phyloP scores from a whole-genome alignment of 768 basidiomycete genomes.

The Chalciporus sphaerocephalus region DNA sequence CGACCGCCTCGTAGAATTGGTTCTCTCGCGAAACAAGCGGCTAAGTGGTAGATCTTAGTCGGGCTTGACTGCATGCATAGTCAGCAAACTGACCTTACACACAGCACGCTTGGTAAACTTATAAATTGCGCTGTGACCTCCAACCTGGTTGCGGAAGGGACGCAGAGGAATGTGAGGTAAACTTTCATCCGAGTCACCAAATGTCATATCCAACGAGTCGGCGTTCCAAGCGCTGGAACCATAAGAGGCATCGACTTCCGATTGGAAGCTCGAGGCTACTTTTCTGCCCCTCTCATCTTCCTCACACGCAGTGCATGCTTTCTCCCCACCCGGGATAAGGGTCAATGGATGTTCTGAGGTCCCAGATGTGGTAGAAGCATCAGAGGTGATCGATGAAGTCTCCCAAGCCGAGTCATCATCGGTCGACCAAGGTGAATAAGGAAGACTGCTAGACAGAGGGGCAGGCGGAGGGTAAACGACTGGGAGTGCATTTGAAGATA shows the following conservation, averaged over 20 bases:
- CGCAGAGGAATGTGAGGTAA: slow-evolving; percentile 87
- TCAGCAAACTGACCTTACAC: slow-evolving; percentile 75
- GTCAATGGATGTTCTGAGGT: slow-evolving; percentile 31
- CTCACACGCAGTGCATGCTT: slow-evolving; percentile 13
- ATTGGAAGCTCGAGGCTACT: slow-evolving; percentile 6
- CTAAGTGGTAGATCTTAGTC: slow-evolving; percentile 40
- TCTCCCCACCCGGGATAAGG: slow-evolving; percentile 24
- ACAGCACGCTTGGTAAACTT: slow-evolving; percentile 97
- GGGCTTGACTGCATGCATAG: background rate
- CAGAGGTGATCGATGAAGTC: slow-evolving; percentile 59
- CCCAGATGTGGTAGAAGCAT: slow-evolving; percentile 54
- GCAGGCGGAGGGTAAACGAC: slow-evolving; percentile 12
- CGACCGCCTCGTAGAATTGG: slow-evolving; percentile 95
- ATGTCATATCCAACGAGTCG: slow-evolving; percentile 37
- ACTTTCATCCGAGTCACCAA: slow-evolving; percentile 50
- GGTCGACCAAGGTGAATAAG: slow-evolving; percentile 62
- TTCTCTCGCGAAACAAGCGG: slow-evolving; percentile 96
- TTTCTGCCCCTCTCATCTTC: slow-evolving; percentile 15
- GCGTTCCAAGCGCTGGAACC: slow-evolving; percentile 23
- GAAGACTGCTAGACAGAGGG: slow-evolving; percentile 16
- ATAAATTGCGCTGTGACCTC: slow-evolving; percentile 95
- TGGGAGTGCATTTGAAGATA: slow-evolving; percentile 25
- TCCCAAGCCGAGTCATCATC: slow-evolving; percentile 80
- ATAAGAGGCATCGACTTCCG: slow-evolving; percentile 14
- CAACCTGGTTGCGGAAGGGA: slow-evolving; percentile 97